A percentile compares a stretch with the other conserved stretches of the same genome.
Conservation (phyloP, 371 early-diverging fungal species). For the Ordospora pajunii region DNA sequence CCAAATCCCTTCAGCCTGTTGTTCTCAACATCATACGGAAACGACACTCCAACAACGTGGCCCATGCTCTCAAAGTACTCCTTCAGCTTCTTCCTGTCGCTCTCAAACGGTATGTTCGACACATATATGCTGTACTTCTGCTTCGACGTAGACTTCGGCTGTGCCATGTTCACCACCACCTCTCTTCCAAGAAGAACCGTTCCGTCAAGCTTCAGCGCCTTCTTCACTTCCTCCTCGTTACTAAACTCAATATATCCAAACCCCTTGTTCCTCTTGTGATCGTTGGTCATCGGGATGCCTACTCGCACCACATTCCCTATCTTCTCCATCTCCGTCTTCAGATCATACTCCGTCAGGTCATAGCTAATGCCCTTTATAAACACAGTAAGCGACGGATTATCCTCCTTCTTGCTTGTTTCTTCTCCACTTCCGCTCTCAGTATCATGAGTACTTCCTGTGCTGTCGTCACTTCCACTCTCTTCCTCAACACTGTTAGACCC, state of each 20-base stretch:
- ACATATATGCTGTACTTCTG: slow-evolving; percentile 52
- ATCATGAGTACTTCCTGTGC: not conserved
- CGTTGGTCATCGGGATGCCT: slow-evolving; percentile 51
- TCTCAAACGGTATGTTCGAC: slow-evolving; percentile 45
- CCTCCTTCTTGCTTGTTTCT: not conserved
- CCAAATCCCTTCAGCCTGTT: slow-evolving; percentile 53
- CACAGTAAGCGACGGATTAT: slow-evolving; percentile 14
- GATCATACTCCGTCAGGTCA: slow-evolving; percentile 45
- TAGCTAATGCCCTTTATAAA: slow-evolving; percentile 60
- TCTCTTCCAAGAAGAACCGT: slow-evolving; percentile 48
- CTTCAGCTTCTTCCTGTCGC: slow-evolving; percentile 35
- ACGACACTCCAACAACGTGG: slow-evolving; percentile 19
- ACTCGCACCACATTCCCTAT: slow-evolving; percentile 55
- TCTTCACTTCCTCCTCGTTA: slow-evolving; percentile 46
- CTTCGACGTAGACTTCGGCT: not conserved
- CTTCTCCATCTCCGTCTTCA: slow-evolving; percentile 56
- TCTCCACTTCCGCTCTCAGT: not conserved
- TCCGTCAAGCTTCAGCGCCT: slow-evolving; percentile 46
- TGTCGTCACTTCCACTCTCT: not conserved
- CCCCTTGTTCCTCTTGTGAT: slow-evolving; percentile 55
- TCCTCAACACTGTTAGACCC: not conserved
- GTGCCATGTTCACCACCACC: slow-evolving; percentile 46
- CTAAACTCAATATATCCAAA: slow-evolving; percentile 61
- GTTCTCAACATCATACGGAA: slow-evolving; percentile 48
- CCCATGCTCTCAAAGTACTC: slow-evolving; percentile 38